Conservation (phyloP, 768 basidiomycete species). For the Termitomyces sp. region DNA sequence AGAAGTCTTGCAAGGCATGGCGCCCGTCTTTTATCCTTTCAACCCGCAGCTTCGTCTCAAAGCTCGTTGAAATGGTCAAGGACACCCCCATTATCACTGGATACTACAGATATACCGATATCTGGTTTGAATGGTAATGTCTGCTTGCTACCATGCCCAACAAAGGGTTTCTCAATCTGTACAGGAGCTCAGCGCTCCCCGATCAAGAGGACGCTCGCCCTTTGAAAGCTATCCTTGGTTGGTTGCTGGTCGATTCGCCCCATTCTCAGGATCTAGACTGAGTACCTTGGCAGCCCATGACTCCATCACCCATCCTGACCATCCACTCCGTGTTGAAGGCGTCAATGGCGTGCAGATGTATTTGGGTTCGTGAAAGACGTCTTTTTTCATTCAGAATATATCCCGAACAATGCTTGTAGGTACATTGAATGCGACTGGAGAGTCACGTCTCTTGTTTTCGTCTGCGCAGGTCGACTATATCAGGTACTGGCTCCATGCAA, state of each 20-base stretch:
- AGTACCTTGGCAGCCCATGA: conserved; percentile 47
- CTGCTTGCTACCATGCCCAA: not conserved
- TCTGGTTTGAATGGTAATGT: conserved; percentile 75
- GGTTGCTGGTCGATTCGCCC: conserved; percentile 2
- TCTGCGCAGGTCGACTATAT: conserved; percentile 84
- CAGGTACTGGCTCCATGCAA: conserved; percentile 78
- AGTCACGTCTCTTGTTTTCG: conserved; percentile 78
- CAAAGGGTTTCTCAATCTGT: not conserved
- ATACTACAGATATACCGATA: conserved; percentile 83
- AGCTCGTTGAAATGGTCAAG: conserved; percentile 18
- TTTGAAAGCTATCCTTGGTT: conserved; percentile 65
- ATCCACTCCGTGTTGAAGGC: conserved; percentile 66
- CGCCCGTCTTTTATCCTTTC: conserved; percentile 4
- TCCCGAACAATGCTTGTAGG: conserved; percentile 31
- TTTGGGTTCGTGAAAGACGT: conserved; percentile 43
- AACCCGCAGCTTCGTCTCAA: not conserved
- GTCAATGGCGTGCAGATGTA: conserved; percentile 68
- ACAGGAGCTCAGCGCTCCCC: conserved; percentile 57
- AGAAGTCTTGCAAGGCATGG: not conserved
- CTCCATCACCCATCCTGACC: conserved; percentile 62
- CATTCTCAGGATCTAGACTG: not conserved
- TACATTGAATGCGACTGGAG: conserved; percentile 59
- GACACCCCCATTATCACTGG: conserved; percentile 53
- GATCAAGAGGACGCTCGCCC: conserved; percentile 54
- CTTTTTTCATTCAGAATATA: no score